phyloP scores from a whole-genome alignment of 108 stramenopile species.

The Cyclotella choctawhatcheeana region DNA sequence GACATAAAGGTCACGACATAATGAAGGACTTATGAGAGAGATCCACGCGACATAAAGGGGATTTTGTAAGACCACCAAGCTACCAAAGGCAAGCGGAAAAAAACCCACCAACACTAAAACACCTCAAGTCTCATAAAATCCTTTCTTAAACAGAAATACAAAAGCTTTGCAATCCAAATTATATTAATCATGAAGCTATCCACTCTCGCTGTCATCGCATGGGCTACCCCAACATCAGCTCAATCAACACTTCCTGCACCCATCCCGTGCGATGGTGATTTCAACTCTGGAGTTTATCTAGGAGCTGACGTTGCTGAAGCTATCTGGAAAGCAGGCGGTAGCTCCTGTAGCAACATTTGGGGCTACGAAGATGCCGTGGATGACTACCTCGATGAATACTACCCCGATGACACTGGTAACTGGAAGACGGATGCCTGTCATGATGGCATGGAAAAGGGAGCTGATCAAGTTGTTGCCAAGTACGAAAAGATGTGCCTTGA shows the following conservation, averaged over 20 bases:
- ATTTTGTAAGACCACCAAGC: too few relatives aligned
- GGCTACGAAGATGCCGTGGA: slow-evolving; percentile 5
- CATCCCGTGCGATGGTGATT: not conserved
- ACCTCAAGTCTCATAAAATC: slow-evolving; percentile 5
- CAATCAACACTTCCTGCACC: not conserved
- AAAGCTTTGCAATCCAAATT: not conserved
- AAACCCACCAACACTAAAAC: too few relatives aligned
- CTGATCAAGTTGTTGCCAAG: slow-evolving; percentile 5
- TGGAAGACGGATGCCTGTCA: slow-evolving; percentile 9
- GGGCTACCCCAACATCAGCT: not conserved
- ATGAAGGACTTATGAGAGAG: too few relatives aligned
- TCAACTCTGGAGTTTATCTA: slow-evolving; percentile 7
- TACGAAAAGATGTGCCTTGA: slow-evolving; percentile 1
- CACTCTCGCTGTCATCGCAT: not conserved
- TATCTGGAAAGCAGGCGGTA: not conserved
- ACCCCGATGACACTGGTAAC: slow-evolving; percentile 2
- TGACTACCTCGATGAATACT: not conserved
- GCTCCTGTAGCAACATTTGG: slow-evolving; percentile 3
- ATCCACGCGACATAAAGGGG: too few relatives aligned
- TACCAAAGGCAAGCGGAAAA: too few relatives aligned
- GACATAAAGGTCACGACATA: too few relatives aligned
- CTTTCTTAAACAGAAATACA: not conserved
- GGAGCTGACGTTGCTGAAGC: not conserved
- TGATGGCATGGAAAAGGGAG: not conserved
- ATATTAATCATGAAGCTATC: slow-evolving; percentile 13